phyloP scores from a whole-genome alignment of 495 filamentous ascomycete species.

The Evernia prunastri region DNA sequence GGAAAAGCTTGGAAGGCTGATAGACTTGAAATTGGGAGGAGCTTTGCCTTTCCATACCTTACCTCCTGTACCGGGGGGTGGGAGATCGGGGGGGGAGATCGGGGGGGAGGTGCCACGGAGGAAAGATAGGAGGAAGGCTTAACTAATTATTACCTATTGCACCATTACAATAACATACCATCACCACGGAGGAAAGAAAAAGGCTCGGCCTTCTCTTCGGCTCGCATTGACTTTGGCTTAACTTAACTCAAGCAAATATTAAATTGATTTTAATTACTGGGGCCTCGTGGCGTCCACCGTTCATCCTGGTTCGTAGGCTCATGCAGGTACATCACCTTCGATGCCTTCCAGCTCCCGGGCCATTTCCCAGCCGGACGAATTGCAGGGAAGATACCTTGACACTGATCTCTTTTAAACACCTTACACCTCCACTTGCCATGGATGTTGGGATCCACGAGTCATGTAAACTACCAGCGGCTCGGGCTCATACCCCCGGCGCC shows the following conservation, averaged over 20 bases:
- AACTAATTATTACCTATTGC: neutral
- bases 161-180: no score
- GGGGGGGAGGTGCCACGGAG: no score
- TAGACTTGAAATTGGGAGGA: neutral
- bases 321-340: slow-evolving; percentile 1
- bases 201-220: slow-evolving; percentile 2
- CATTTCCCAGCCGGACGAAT: neutral
- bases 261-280: no score
- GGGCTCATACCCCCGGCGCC: neutral
- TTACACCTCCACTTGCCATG: no score
- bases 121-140: neutral
- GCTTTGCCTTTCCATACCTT: neutral
- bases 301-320: neutral
- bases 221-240: slow-evolving; percentile 4
- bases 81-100: no score
- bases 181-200: neutral
- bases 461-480: neutral
- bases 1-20: neutral
- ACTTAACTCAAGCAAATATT: no score
- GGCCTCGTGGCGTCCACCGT: neutral
- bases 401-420: no score
- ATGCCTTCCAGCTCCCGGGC: no score
- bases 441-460: no score
- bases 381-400: neutral
- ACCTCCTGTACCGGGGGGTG: neutral